These are phyloP conservation scores for Bipolaris zeicola DNA, from an alignment of 2,329 filamentous ascomycete species.

Conservation along the genomic window DNA sequence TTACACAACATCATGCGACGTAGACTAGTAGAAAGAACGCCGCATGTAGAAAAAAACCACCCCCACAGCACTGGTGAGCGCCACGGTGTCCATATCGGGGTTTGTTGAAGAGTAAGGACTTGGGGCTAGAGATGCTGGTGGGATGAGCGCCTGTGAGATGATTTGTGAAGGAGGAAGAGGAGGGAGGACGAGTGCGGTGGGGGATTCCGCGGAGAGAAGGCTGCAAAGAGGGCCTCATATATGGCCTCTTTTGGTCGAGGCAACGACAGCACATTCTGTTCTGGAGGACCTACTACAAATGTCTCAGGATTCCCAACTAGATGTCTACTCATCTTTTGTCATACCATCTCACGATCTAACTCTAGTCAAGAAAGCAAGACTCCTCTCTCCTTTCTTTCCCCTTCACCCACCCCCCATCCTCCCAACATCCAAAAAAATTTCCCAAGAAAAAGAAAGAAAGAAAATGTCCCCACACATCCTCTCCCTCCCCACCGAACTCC, in stretches of 20 bases:
- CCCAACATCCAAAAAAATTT: no score
- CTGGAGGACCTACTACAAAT: no score
- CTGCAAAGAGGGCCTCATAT: no score
- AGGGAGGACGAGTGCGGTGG: background rate
- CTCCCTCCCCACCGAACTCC: constrained; percentile 42
- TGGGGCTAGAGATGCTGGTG: background rate
- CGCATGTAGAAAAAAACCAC: background rate
- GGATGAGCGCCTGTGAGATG: background rate
- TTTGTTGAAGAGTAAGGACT: background rate
- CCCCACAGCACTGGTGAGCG: background rate
- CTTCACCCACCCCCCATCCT: background rate
- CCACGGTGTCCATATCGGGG: background rate
- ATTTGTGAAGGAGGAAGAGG: background rate
- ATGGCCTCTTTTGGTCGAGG: no score
- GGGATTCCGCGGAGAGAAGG: background rate
- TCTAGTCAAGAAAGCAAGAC: no score
- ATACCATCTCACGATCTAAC: no score
- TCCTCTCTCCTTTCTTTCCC: background rate
- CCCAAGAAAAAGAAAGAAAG: no score
- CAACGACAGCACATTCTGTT: no score
- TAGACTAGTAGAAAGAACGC: background rate
- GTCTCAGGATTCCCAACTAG: no score
- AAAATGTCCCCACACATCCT: constrained; percentile 31
- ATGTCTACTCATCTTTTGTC: no score
- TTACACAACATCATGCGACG: background rate